Percentiles rank a stretch among this genome's conserved stretches.
Evolutionary conservation across 2,329 filamentous ascomycete genomes (phyloP).

Genomic region (Cercospora berteroae): DNA sequence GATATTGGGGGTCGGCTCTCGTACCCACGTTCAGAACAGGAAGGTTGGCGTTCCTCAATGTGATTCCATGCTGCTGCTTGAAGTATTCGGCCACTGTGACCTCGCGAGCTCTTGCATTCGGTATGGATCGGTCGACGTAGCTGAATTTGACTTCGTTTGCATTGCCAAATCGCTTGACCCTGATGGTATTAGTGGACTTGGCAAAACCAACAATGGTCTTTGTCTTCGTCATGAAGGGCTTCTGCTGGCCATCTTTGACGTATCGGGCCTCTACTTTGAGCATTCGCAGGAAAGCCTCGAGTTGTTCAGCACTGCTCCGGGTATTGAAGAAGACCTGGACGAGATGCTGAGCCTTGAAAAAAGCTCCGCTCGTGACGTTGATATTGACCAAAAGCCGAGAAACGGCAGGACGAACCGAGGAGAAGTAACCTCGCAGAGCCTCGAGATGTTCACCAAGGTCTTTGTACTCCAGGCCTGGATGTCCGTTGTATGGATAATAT

Average conservation of each 20-base stretch:
- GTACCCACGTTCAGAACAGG: conserved; percentile 62
- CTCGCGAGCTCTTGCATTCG: conserved; percentile 37
- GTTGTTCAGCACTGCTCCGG: conserved; percentile 7
- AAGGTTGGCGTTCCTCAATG: conserved; percentile 51
- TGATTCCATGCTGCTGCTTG: conserved; percentile 42
- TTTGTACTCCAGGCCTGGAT: conserved; percentile 35
- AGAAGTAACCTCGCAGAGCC: conserved; percentile 61
- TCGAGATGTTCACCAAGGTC: conserved; percentile 54
- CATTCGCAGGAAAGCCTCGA: conserved; percentile 32
- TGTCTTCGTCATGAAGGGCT: conserved; percentile 31
- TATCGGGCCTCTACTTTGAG: conserved; percentile 33
- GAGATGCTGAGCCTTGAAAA: conserved; percentile 48
- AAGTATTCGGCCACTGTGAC: conserved; percentile 56
- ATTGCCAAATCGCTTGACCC: conserved; percentile 30
- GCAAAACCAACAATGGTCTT: conserved; percentile 52
- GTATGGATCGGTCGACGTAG: conserved; percentile 20
- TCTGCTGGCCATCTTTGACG: conserved; percentile 25
- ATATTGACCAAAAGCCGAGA: conserved; percentile 60
- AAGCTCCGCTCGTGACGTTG: conserved; percentile 60
- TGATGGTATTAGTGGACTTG: conserved; percentile 24
- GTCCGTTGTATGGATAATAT: conserved; percentile 47
- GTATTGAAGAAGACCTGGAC: conserved; percentile 39
- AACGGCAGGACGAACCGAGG: conserved; percentile 59
- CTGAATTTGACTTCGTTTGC: conserved; percentile 55
- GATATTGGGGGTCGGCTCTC: conserved; percentile 56